Conservation (phyloP, 805 yeast species). For the Cyberlindnera maritima region DNA sequence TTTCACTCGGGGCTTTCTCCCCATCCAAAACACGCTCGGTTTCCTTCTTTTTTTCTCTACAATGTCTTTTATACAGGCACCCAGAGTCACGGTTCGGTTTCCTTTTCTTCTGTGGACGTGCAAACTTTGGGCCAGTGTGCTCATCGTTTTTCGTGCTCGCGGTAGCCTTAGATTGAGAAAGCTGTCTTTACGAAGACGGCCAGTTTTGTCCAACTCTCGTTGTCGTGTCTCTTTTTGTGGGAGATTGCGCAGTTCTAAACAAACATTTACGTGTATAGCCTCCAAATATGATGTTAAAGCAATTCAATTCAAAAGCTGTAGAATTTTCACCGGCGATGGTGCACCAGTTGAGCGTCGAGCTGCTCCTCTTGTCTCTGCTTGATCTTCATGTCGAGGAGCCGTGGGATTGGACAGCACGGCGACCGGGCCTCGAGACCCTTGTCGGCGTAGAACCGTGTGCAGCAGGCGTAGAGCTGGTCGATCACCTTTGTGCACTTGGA, state of each 20-base stretch:
- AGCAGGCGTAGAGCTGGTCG: conserved; percentile 72
- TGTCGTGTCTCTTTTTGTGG: conserved; percentile 38
- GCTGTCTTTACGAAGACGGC: conserved; percentile 1
- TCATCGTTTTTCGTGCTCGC: conserved; percentile 76
- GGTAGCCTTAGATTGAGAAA: conserved; percentile 71
- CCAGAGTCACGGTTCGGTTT: conserved; percentile 56
- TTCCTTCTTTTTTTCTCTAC: conserved; percentile 15
- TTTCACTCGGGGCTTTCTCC: conserved; percentile 1
- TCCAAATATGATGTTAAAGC: too few species aligned
- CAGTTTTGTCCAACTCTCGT: conserved; percentile 51
- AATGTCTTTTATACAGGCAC: conserved; percentile 56
- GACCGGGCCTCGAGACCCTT: conserved; percentile 60
- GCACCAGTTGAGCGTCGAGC: conserved; percentile 54
- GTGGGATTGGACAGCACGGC: conserved; percentile 77
- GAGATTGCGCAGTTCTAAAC: conserved; percentile 75
- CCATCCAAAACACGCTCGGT: not conserved
- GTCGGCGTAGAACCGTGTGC: conserved; percentile 58
- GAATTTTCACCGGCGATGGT: conserved; percentile 9
- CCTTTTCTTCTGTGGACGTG: conserved; percentile 32
- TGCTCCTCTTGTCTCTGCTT: conserved; percentile 57
- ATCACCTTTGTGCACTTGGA: conserved; percentile 67
- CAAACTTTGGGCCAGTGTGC: conserved; percentile 18
- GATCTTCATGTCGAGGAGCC: conserved; percentile 57
- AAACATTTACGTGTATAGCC: conserved; percentile 52
- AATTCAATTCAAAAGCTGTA: too few species aligned